Percentiles rank a stretch among this genome's conserved stretches.
Conservation (phyloP, 768 basidiomycete genomes). For the Amanita jacksonii region DNA sequence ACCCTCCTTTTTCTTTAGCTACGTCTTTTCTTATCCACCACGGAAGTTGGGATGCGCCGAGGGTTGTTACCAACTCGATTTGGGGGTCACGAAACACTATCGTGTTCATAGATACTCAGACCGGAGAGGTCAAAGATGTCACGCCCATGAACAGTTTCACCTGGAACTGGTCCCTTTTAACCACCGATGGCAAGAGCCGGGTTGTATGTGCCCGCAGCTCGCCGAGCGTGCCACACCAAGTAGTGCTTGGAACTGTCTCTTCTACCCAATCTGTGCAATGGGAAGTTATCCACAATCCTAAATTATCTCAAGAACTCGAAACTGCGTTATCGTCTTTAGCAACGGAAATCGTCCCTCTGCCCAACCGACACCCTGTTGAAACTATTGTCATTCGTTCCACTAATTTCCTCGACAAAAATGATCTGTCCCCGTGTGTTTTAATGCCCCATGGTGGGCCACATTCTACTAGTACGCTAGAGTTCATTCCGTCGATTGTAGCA, state of each 20-base stretch:
- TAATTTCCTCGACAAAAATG: constrained; percentile 10
- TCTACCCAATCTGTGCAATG: neutral
- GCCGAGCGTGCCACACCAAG: constrained; percentile 34
- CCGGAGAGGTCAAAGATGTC: constrained; percentile 33
- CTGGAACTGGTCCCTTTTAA: constrained; percentile 40
- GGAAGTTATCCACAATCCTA: neutral
- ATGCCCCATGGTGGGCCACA: constrained; percentile 61
- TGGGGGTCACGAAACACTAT: constrained; percentile 49
- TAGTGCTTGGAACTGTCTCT: constrained; percentile 31
- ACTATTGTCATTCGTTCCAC: constrained; percentile 39
- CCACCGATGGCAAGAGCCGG: constrained; percentile 32
- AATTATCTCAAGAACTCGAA: constrained; percentile 24
- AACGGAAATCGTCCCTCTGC: constrained; percentile 38
- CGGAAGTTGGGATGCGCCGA: constrained; percentile 12
- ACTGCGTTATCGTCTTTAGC: constrained; percentile 30
- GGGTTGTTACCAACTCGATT: constrained; percentile 35
- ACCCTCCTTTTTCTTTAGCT: constrained; percentile 38
- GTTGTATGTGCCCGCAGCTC: constrained; percentile 44
- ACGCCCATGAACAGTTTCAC: neutral
- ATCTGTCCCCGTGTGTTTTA: constrained; percentile 31
- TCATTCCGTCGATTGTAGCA: constrained; percentile 31
- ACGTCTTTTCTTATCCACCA: constrained; percentile 28
- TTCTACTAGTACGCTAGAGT: constrained; percentile 35
- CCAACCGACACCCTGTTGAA: constrained; percentile 39
- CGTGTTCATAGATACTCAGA: constrained; percentile 28